Evolutionary conservation across 345 rosid genomes (phyloP), one percentile per base, ranked within the genome.

Genomic region (Lumnitzera racemosa): DNA sequence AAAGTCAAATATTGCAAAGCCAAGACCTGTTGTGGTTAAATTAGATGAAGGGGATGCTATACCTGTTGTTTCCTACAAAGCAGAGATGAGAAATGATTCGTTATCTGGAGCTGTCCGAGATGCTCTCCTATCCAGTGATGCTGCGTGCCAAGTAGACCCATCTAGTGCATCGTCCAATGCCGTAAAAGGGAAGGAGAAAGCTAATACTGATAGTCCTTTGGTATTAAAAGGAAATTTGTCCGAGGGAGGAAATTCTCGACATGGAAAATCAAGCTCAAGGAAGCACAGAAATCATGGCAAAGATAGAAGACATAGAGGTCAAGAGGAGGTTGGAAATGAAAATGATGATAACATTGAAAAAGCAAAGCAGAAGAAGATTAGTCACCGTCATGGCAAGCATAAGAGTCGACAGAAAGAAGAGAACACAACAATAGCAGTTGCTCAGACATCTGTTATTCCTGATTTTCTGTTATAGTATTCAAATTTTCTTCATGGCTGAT

Each of bases 11-110:
- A 70, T 71, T 60, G 74, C 78, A 24, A 94, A 94, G 67, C 80
- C 82, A 17, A 88, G 99, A 80, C 97, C 99, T 55, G 92, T 90
- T 59, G 96, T 95, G 54, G 95, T 95, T 64, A 83, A 82, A 78
- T 81, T 95, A 69, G 95, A 90, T 63, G 91, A 82, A 68, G 91
- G 78, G 61, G 87, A 80, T 59, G 84, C 57, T 13, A 62, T 59
- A 56, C 67, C 70, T 24, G 56, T 65, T 15, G 49, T 55, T 36
- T 31, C 61, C 17, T 85, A 67, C 68, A 79, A 77, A 69, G 62
- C 61, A 6, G 71, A 66, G 15, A 36, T 56, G 20, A 76, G 69
- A 55, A 85, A 75, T 71, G 87, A 81, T 65, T 71, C 65, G 15
- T 61, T 92, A 23, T 79, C 92, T 16, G 88, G 74, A 56, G 90